Evolutionary conservation across 306 rosid species (phyloP), one percentile per base, ranked within the genome.

Genomic region (Vigna unguiculata): DNA sequence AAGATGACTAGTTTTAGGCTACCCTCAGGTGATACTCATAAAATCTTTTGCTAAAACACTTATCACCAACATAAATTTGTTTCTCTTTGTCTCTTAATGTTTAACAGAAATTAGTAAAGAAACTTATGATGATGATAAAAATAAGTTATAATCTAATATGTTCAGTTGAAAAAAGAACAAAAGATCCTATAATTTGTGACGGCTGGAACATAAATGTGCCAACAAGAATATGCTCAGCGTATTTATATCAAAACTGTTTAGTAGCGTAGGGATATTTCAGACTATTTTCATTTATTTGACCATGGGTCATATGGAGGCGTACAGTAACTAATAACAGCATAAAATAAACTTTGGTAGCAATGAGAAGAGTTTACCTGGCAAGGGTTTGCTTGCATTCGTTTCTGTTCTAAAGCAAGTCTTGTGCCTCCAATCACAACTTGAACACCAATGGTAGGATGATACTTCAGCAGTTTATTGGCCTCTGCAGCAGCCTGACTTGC

Each of bases 371-470:
- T 81, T 28, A 88, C 99, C 90, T 95, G 99, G 79, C 99, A 95
- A 63, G 97, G 93, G 77, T 95, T 91, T 69, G 92, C 88, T 88
- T 88, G 93, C 92, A 95, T 84, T 46, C 92, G 91, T 61, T 89
- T 95, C 89, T 95, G 99, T 84, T 95, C 99, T 43, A 86, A 57
- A 57, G 90, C 85, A 77, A 92, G 96, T 69, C 91, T 84, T 79
- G 98, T 95, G 19, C 99, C 99, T 67, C 99, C 99, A 22, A 95
- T 95, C 77, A 95, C 99, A 83, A 88, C 97, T 88, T 95, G 99
- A 71, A 88, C 96, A 25, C 98, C 99, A 53, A 89, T 85, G 65
- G 97, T 76, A 30, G 97, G 89, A 73, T 95, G 97, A 73, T 91
- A 92, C 82, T 91, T 95, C 77, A 95, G 84, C 77, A 95, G 86